These are phyloP conservation scores for Hypericum perforatum DNA, from an alignment of 345 rosid species.

Conservation along the genomic window DNA sequence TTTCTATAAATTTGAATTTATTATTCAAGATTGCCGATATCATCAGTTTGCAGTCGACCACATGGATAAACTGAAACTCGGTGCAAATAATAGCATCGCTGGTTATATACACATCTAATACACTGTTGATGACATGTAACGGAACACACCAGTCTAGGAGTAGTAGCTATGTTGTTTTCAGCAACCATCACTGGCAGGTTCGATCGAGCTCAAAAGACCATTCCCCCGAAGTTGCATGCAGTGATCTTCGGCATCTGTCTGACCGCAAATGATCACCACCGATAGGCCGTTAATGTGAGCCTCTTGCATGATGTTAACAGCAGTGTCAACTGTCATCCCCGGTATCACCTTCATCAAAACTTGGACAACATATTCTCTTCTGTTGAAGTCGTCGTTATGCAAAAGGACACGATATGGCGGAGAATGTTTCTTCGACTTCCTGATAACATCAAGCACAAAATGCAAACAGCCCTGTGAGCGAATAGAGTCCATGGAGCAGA, in stretches of 20 bases:
- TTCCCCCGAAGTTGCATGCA: slow-evolving; percentile 95
- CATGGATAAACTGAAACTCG: too few relatives aligned
- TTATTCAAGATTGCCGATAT: too few relatives aligned
- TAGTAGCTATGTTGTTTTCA: slow-evolving; percentile 19
- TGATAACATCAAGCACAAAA: slow-evolving; percentile 14
- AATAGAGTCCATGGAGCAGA: too few relatives aligned
- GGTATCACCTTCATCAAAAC: slow-evolving; percentile 95
- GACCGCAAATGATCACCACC: slow-evolving; percentile 82
- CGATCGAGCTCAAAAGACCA: slow-evolving; percentile 84
- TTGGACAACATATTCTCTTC: slow-evolving; percentile 85
- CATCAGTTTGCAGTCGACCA: too few relatives aligned
- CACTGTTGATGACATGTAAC: too few relatives aligned
- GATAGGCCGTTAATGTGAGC: slow-evolving; percentile 85
- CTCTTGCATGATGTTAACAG: slow-evolving; percentile 96
- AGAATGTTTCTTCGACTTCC: slow-evolving; percentile 70
- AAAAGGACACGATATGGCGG: slow-evolving; percentile 81
- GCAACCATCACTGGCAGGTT: slow-evolving; percentile 90
- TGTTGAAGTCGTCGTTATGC: slow-evolving; percentile 87
- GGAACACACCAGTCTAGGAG: too few relatives aligned
- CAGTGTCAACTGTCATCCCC: slow-evolving; percentile 87
- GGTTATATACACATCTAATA: too few relatives aligned
- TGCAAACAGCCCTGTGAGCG: neutral
- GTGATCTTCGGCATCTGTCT: slow-evolving; percentile 89
- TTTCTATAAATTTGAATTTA: too few relatives aligned
- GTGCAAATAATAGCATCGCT: too few relatives aligned